phyloP scores from a whole-genome alignment of 148 eudicot genomes.

The Rhododendron molle region DNA sequence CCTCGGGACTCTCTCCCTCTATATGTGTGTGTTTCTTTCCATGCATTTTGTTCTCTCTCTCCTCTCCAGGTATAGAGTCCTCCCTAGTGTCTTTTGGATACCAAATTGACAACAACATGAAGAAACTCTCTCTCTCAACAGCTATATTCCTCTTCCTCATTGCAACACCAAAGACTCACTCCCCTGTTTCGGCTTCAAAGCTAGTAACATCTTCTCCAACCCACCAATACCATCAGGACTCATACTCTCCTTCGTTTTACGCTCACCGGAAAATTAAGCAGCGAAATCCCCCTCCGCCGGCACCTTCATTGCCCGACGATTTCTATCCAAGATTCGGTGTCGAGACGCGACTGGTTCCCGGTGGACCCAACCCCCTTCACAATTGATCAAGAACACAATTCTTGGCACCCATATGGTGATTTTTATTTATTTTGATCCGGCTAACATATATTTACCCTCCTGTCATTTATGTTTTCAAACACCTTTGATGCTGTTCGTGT shows the following conservation, averaged over 20 bases:
- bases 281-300: not conserved
- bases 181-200: not conserved
- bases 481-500: not conserved
- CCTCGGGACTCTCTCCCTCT: no score
- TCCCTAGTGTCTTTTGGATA: not conserved
- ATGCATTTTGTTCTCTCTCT: not conserved
- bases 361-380: conserved; percentile 9
- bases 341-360: conserved; percentile 1
- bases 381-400: not conserved
- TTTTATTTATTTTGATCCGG: not conserved
- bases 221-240: not conserved
- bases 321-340: not conserved
- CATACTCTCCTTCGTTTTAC: no score
- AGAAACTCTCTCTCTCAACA: not conserved
- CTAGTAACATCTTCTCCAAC: not conserved
- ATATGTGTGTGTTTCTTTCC: not conserved
- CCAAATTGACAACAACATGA: not conserved
- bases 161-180: not conserved
- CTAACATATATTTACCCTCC: not conserved
- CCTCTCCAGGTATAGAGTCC: not conserved
- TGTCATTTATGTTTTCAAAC: not conserved
- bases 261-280: not conserved
- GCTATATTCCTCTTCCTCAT: conserved; percentile 9
- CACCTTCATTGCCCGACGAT: not conserved
- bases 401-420: not conserved